phyloP scores from a whole-genome alignment of 2,329 filamentous ascomycete species.

The Colletotrichum tofieldiae region DNA sequence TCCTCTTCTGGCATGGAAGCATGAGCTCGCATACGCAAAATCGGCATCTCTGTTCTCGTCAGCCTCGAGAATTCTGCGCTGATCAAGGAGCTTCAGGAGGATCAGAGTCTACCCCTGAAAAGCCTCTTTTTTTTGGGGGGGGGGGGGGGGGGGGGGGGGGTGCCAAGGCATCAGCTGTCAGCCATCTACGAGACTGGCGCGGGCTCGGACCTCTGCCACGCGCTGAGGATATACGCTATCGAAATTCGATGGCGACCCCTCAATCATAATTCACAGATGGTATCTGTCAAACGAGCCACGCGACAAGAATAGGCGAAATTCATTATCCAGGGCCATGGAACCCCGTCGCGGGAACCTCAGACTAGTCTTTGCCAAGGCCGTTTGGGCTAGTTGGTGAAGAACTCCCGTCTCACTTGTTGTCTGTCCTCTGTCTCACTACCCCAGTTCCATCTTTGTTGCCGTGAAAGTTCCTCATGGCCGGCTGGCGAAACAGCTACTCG shows the following conservation, averaged over 20 bases:
- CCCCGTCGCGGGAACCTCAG: not conserved
- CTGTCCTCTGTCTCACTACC: slow-evolving; percentile 5
- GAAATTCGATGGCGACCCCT: slow-evolving; percentile 15
- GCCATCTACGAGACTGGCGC: slow-evolving; percentile 12
- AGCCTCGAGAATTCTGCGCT: not conserved
- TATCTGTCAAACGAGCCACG: slow-evolving; percentile 1
- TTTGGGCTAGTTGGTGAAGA: not conserved
- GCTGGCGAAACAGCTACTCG: not conserved
- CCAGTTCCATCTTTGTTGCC: not conserved
- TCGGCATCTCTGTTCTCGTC: not conserved
- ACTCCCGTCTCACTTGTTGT: slow-evolving; percentile 3
- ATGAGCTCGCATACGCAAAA: not conserved
- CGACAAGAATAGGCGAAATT: slow-evolving; percentile 7
- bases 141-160: too few species aligned
- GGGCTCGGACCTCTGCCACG: slow-evolving; percentile 27
- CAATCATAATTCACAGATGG: slow-evolving; percentile 4
- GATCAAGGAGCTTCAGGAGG: not conserved
- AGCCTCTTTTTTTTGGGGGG: slow-evolving; percentile 20
- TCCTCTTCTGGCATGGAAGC: too few species aligned
- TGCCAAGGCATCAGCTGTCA: slow-evolving; percentile 34
- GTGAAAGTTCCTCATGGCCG: not conserved
- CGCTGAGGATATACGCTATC: slow-evolving; percentile 22
- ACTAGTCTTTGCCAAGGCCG: slow-evolving; percentile 9
- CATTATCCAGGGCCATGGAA: slow-evolving; percentile 2
- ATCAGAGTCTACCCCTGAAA: slow-evolving; percentile 28